Evolutionary conservation across 495 filamentous ascomycete genomes (phyloP), one percentile per base, ranked within the genome.

Genomic region (Podospora pseudocomata): DNA sequence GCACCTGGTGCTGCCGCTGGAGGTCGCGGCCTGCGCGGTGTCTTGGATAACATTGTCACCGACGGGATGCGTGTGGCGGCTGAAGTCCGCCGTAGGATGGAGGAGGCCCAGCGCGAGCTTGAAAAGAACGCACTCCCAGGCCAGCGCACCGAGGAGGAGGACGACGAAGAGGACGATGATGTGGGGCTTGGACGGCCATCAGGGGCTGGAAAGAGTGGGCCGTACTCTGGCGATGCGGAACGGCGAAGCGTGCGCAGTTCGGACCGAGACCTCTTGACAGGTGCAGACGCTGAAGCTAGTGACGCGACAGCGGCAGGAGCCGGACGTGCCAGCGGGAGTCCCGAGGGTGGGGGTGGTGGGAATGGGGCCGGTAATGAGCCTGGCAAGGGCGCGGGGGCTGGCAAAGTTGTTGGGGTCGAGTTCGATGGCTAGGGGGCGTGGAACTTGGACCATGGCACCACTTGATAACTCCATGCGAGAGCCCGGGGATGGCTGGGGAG

Each of bases 31-130:
- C 84, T 99, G 9, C 85, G 95, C 34, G 95, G 95, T 18, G 94
- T 99, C 64, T 80, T 99, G 13, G 95, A 99, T 77, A 96, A 96
- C 72, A 97, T 99, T 68, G 95, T 97, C 68, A 93, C 90, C 4
- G 95, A 99, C 74, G 95, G 95, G 30, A 97, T 97, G 87, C 87
- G 93, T 49, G 94, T 98, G 62, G 96, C 95, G 0, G 90, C 88
- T 6, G 95, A 99, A 80, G 93, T 98, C 44, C 85, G 90, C 70
- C 86, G 94, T 68, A 81, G 93, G 19, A 95, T 98, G 89, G 95
- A 99, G 73, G 95, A 97, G 73, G 93, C 92, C 49, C 92, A 96
- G 76, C 85, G 83, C 67, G 92, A 96, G 68, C 80, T 96, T 60
- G 93, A 95, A 76, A 89, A 88, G 78, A 93, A 90, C 68, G 91